Conservation (phyloP, 257 asterid genomes). For the Thymus mandschuricus region DNA sequence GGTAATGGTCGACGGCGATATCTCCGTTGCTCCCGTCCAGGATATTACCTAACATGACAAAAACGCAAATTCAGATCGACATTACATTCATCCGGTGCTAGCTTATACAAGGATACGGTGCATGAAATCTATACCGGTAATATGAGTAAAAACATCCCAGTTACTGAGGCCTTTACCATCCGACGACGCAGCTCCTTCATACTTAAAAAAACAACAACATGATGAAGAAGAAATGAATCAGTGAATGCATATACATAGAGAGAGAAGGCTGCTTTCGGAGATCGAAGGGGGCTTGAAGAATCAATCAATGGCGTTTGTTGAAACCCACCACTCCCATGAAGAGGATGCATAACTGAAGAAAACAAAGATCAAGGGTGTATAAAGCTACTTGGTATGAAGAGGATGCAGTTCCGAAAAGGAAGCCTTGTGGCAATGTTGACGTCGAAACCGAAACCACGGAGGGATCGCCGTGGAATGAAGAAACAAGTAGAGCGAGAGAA, state of each 20-base stretch:
- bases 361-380: no score
- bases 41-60: constrained; percentile 38
- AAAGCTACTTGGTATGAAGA: constrained; percentile 58
- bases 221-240: neutral
- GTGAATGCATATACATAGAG: no score
- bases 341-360: no score
- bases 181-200: constrained; percentile 45
- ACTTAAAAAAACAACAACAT: constrained; percentile 29
- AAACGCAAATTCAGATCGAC: neutral
- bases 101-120: neutral
- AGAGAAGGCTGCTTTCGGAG: no score
- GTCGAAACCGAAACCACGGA: neutral
- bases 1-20: constrained; percentile 57
- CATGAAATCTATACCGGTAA: constrained; percentile 30
- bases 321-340: no score
- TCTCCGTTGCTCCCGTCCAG: constrained; percentile 58
- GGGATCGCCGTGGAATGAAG: no score
- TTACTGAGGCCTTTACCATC: constrained; percentile 57
- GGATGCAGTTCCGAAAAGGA: constrained; percentile 56
- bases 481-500: no score
- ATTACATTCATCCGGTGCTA: no score
- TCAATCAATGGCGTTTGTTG: no score
- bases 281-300: no score
- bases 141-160: constrained; percentile 55
- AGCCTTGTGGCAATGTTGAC: neutral